These are phyloP conservation scores for Aurantiochytrium sp. DNA, from an alignment of 108 stramenopile genomes.

Conservation along the genomic window DNA sequence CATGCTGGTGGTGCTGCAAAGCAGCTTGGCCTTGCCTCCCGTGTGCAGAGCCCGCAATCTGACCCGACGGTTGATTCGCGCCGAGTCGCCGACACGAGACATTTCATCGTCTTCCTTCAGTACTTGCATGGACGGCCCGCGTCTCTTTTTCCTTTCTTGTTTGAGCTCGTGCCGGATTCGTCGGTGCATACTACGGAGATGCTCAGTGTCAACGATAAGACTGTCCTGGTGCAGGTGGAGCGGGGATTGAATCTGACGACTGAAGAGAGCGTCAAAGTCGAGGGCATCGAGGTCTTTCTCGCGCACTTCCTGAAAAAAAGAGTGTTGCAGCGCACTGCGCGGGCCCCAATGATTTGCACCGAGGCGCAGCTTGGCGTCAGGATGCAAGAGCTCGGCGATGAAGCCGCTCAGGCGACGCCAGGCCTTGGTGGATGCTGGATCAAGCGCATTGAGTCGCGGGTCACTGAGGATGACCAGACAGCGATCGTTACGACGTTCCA, in stretches of 20 bases:
- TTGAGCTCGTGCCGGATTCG: not conserved
- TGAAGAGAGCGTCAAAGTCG: not conserved
- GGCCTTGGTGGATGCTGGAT: not conserved
- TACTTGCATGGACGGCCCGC: not conserved
- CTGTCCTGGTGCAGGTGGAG: not conserved
- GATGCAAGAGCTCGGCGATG: not conserved
- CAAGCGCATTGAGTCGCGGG: not conserved
- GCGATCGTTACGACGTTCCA: not conserved
- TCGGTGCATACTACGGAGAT: not conserved
- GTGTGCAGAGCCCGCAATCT: no score
- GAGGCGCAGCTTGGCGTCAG: not conserved
- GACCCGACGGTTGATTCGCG: no score
- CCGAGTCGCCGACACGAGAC: not conserved
- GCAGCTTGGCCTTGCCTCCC: no score
- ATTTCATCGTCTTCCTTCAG: not conserved
- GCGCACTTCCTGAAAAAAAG: not conserved
- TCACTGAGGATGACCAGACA: not conserved
- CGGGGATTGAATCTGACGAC: not conserved
- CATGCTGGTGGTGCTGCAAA: no score
- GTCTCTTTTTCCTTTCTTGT: not conserved
- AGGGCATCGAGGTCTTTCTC: not conserved
- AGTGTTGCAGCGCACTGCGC: not conserved
- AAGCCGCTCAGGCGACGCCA: not conserved
- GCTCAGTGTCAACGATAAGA: not conserved
- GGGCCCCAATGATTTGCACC: not conserved